Evolutionary conservation across 2,329 filamentous ascomycete species (phyloP), one percentile per base, ranked within the genome.

Genomic region (Claviceps sp.): DNA sequence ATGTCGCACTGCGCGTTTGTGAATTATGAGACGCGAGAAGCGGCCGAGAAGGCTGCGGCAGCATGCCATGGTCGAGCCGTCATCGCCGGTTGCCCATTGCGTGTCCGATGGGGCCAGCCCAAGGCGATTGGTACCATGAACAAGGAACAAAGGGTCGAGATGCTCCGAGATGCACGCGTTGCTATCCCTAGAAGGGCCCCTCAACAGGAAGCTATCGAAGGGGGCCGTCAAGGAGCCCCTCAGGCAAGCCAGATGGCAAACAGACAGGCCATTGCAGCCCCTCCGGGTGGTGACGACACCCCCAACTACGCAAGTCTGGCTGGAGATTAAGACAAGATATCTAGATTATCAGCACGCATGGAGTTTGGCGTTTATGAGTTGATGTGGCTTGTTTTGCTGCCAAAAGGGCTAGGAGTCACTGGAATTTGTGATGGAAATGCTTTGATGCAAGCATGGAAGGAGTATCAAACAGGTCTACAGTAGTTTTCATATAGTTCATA

Each of bases 1-100:
- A 89, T 95, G 72, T 91, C 91, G 16, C 93, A 97, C 64, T 97
- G 90, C 66, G 93, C 93, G 1, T 98, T 97, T 64, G 76, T 98
- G 70, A 98, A 98, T 70, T 98, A 89, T 65, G 82, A 89, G 59
- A 87, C 85, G 3, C 79, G 93, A 53, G 82, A 88, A 55, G 85
- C 79, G 1, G 93, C 94, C 0, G 93, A 98, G 69, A 82, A 78
- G 54, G 94, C 94, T 0, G 88, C 93, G 0, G 81, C 81, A 37
- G 81, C 87, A 20, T 91, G 89, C 59, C 85, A 95, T 66, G 93
- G 94, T 5, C 86, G 85, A 55, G 89, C 89, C 0, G 81, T 97
- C 6, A 87, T 98, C 60, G 84, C 89, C 38, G 93, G 93, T 3
- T 96, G 91, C 60, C 93, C 93, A 0, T 69, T 98, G 55, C 77